These are phyloP conservation scores for Liriodendron chinense DNA, from an alignment of 164 flowering plant genomes.

Conservation along the genomic window DNA sequence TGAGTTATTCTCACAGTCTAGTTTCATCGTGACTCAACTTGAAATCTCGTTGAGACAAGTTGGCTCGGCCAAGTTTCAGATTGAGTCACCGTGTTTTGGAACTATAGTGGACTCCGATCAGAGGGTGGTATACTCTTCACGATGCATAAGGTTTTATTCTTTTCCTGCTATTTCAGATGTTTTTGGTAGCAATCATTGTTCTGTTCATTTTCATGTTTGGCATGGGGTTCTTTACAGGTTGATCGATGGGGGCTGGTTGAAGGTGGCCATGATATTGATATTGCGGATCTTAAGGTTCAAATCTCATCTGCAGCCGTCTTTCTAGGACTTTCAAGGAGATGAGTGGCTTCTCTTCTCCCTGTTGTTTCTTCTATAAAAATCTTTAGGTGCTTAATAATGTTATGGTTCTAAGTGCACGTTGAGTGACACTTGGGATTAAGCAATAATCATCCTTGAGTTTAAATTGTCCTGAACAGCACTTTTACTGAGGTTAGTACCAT, in stretches of 20 bases:
- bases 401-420: neutral
- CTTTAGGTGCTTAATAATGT: neutral
- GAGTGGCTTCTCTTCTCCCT: neutral
- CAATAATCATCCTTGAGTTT: neutral
- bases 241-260: constrained; percentile 95
- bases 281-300: constrained; percentile 90
- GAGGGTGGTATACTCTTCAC: too few species aligned
- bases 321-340: constrained; percentile 56
- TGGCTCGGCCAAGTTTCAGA: too few species aligned
- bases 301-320: constrained; percentile 80
- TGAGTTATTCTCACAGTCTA: too few species aligned
- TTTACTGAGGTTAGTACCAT: neutral
- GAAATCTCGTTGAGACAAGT: too few species aligned
- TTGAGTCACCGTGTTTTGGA: too few species aligned
- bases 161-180: neutral
- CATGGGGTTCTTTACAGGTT: constrained; percentile 39
- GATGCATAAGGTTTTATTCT: neutral
- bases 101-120: too few species aligned
- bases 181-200: neutral
- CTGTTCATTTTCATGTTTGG: neutral
- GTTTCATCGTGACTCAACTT: too few species aligned
- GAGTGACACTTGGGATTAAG: neutral
- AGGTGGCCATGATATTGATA: constrained; percentile 96
- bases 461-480: too few species aligned
- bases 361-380: neutral